A percentile compares a stretch with the other conserved stretches of the same genome.
phyloP scores from a whole-genome alignment of 2,329 filamentous ascomycete species.

The Basipetospora chlamydospora region DNA sequence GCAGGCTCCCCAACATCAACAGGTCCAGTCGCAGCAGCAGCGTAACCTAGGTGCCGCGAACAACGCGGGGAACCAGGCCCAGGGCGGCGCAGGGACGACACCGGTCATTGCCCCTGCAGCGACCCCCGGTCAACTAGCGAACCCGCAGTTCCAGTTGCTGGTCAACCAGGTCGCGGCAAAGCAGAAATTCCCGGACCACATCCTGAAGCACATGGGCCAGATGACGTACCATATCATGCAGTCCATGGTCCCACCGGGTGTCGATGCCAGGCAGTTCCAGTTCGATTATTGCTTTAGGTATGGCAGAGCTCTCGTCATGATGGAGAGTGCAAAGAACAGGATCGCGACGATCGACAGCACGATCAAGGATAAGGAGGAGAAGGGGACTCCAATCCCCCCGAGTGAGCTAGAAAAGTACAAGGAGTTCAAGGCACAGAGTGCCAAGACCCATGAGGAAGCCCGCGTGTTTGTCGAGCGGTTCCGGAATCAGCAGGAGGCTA shows the following conservation, averaged over 20 bases:
- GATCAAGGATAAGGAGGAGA: constrained; percentile 26
- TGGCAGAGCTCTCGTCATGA: constrained; percentile 30
- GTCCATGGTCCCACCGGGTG: constrained; percentile 22
- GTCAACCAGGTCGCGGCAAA: constrained; percentile 9
- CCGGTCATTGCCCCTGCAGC: no score
- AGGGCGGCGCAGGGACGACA: no score
- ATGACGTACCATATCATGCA: constrained; percentile 31
- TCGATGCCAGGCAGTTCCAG: constrained; percentile 31
- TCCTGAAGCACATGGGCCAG: constrained; percentile 31
- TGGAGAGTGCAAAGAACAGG: constrained; percentile 30
- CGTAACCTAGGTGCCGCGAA: constrained; percentile 8
- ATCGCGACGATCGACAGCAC: constrained; percentile 26
- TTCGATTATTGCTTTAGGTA: constrained; percentile 33
- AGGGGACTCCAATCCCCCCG: constrained; percentile 27
- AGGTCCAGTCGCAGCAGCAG: constrained; percentile 9
- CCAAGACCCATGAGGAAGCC: constrained; percentile 31
- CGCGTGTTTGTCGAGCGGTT: constrained; percentile 32
- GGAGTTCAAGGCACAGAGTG: constrained; percentile 26
- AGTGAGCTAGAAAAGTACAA: constrained; percentile 32
- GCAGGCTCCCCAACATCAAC: constrained; percentile 7
- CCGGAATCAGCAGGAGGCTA: constrained; percentile 27
- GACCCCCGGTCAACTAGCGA: no score
- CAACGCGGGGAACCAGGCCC: constrained; percentile 7
- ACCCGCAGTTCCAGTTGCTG: no score
- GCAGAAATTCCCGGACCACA: constrained; percentile 24